A percentile compares a stretch with the other conserved stretches of the same genome.
phyloP scores from a whole-genome alignment of 2,329 filamentous ascomycete species.

The Didymellaceae sp. region DNA sequence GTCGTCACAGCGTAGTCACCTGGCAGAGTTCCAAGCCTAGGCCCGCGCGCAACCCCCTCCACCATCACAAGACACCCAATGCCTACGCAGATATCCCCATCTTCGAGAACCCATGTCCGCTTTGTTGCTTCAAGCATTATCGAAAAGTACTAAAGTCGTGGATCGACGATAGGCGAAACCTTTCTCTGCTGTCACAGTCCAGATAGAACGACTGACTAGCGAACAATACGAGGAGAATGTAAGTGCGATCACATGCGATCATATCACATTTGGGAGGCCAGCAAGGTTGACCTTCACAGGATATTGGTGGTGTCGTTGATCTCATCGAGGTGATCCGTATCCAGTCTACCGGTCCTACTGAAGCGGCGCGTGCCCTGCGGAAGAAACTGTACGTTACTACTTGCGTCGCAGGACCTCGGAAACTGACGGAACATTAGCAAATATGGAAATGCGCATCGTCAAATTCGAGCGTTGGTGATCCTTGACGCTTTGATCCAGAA shows the following conservation, averaged over 20 bases:
- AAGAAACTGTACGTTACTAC: slow-evolving; percentile 78
- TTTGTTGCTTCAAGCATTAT: slow-evolving; percentile 36
- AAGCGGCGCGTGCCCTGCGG: slow-evolving; percentile 88
- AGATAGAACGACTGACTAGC: slow-evolving; percentile 87
- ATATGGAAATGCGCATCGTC: slow-evolving; percentile 92
- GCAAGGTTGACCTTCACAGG: slow-evolving; percentile 27
- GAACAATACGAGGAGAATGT: slow-evolving; percentile 85
- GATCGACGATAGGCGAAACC: slow-evolving; percentile 64
- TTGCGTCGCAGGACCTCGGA: neutral
- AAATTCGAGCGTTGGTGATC: slow-evolving; percentile 85
- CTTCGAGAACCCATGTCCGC: slow-evolving; percentile 37
- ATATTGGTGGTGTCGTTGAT: slow-evolving; percentile 89
- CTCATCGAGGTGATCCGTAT: slow-evolving; percentile 93
- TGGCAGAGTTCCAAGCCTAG: slow-evolving; percentile 3
- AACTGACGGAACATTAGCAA: slow-evolving; percentile 63
- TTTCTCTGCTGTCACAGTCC: slow-evolving; percentile 91
- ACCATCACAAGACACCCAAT: slow-evolving; percentile 33
- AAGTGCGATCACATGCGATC: too few relatives aligned
- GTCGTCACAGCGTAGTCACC: slow-evolving; percentile 6
- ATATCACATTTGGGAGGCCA: too few relatives aligned
- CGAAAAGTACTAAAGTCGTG: slow-evolving; percentile 35
- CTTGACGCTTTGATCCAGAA: slow-evolving; percentile 95
- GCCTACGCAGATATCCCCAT: slow-evolving; percentile 34
- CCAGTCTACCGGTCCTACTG: slow-evolving; percentile 82
- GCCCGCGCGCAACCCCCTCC: slow-evolving; percentile 24